A percentile compares a stretch with the other conserved stretches of the same genome.
Evolutionary conservation across 768 basidiomycete species (phyloP).

Genomic region (Dictyophora rubrovolvata): DNA sequence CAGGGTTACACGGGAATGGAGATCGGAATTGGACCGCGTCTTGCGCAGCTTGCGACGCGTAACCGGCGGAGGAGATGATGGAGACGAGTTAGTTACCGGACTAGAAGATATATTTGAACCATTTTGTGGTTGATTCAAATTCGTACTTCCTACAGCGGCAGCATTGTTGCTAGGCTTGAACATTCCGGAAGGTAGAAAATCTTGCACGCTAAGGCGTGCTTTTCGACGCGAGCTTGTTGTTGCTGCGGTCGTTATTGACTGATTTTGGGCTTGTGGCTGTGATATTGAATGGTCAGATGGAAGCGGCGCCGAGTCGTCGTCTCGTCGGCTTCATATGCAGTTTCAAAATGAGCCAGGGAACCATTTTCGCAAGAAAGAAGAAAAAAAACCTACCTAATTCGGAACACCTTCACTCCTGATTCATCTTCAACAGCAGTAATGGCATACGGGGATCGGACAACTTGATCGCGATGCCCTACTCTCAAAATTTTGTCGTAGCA

Average conservation of each 20-base stretch:
- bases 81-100: conserved; percentile 14
- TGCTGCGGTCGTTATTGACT: background rate
- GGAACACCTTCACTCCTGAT: conserved; percentile 67
- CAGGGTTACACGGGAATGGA: conserved; percentile 14
- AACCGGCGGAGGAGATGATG: conserved; percentile 23
- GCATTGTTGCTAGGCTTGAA: conserved; percentile 30
- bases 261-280: conserved; percentile 41
- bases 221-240: background rate
- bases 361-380: background rate
- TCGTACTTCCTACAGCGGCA: background rate
- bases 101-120: background rate
- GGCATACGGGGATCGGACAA: conserved; percentile 66
- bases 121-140: conserved; percentile 9
- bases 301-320: background rate
- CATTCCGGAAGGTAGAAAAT: conserved; percentile 39
- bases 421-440: conserved; percentile 79
- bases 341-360: conserved; percentile 1
- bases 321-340: conserved; percentile 15
- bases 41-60: conserved; percentile 53
- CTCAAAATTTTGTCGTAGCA: conserved; percentile 61
- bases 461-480: conserved; percentile 36
- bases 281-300: conserved; percentile 17
- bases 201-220: conserved; percentile 59
- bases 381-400: conserved; percentile 54
- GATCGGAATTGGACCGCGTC: conserved; percentile 65